phyloP scores from a whole-genome alignment of 345 rosid genomes.

The Iberis pinnata region DNA sequence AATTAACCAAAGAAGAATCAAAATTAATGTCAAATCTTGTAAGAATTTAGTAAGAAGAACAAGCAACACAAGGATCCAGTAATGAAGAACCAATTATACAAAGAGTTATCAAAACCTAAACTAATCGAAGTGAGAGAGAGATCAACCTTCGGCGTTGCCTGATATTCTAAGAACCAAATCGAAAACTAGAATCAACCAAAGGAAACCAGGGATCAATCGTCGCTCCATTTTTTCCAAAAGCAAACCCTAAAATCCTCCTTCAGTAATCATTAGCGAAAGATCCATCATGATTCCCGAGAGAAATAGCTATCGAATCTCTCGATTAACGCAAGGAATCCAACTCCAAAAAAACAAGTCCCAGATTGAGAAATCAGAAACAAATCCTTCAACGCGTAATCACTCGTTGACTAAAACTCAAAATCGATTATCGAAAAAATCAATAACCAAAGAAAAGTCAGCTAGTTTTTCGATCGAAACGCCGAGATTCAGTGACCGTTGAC shows the following conservation, averaged over 20 bases:
- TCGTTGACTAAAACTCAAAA: no score
- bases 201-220: conserved; percentile 32
- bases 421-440: no score
- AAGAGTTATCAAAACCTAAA: neutral
- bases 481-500: no score
- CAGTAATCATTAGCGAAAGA: conserved; percentile 16
- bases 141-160: conserved; percentile 67
- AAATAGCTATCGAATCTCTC: no score
- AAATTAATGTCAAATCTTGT: no score
- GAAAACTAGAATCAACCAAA: conserved; percentile 41
- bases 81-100: neutral
- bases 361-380: no score
- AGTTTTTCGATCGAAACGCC: no score
- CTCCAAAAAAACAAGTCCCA: no score
- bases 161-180: conserved; percentile 41
- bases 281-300: conserved; percentile 6
- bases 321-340: no score
- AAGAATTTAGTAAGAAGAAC: neutral
- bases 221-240: conserved; percentile 21
- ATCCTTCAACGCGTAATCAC: no score
- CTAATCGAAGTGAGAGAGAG: neutral
- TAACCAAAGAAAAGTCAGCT: no score
- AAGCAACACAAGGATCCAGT: neutral
- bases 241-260: conserved; percentile 23
- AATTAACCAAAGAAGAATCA: neutral